A percentile compares a stretch with the other conserved stretches of the same genome.
phyloP scores from a whole-genome alignment of 768 basidiomycete genomes.

The Vararia minispora region DNA sequence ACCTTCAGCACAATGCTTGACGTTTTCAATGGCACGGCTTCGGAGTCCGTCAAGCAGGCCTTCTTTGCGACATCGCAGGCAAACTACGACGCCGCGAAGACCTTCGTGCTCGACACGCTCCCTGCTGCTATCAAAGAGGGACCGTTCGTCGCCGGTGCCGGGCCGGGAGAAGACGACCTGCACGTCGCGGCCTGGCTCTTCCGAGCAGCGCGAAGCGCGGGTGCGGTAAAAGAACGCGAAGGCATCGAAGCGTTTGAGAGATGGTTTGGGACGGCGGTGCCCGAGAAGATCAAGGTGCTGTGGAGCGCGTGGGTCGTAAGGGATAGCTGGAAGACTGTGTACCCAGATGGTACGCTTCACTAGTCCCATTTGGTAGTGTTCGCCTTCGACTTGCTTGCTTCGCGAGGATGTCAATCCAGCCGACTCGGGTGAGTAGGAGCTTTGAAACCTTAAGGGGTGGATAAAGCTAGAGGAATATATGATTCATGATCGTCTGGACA shows the following conservation, averaged over 20 bases:
- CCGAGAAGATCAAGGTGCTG: conserved; percentile 29
- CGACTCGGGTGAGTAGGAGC: too few relatives aligned
- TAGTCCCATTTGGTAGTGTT: too few relatives aligned
- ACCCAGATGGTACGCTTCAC: conserved; percentile 18
- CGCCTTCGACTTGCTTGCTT: too few relatives aligned
- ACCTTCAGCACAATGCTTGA: conserved; percentile 29
- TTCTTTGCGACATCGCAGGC: conserved; percentile 29
- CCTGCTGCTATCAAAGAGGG: conserved; percentile 28
- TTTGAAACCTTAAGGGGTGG: too few relatives aligned
- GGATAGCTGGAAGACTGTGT: conserved; percentile 30
- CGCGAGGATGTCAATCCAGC: too few relatives aligned
- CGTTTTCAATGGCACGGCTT: conserved; percentile 28
- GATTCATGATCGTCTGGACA: too few relatives aligned
- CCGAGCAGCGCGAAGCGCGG: conserved; percentile 28
- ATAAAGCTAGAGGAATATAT: too few relatives aligned
- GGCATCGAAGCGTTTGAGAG: conserved; percentile 28
- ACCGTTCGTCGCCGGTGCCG: conserved; percentile 36
- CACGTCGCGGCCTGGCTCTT: conserved; percentile 44
- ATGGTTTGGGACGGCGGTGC: conserved; percentile 26
- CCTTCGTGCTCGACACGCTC: conserved; percentile 30
- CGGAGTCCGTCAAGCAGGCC: conserved; percentile 22
- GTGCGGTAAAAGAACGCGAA: conserved; percentile 26
- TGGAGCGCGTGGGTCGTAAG: conserved; percentile 34
- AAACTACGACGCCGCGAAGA: conserved; percentile 27
- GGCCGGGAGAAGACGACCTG: conserved; percentile 43